phyloP scores from a whole-genome alignment of 495 filamentous ascomycete genomes.

The Penicillium manginii region DNA sequence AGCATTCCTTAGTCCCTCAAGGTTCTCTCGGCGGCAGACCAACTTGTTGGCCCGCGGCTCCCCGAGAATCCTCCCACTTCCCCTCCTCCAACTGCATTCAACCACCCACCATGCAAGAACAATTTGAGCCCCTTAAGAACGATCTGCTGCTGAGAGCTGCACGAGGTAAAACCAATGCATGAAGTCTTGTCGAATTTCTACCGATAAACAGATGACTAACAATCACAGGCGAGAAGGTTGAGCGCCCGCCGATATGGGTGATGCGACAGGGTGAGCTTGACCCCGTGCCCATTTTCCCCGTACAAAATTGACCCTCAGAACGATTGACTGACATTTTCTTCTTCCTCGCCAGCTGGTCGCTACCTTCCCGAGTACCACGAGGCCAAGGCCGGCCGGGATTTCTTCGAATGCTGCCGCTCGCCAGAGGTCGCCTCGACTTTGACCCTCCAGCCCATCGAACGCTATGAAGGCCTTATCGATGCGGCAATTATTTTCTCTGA shows the following conservation, averaged over 20 bases:
- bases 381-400: conserved; percentile 85
- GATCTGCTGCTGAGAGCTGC: conserved; percentile 88
- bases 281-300: neutral
- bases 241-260: conserved; percentile 94
- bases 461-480: conserved; percentile 87
- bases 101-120: conserved; percentile 56
- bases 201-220: conserved; percentile 17
- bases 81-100: conserved; percentile 33
- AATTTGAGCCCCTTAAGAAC: conserved; percentile 84
- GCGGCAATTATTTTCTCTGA: conserved; percentile 99
- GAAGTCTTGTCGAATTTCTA: neutral
- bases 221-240: conserved; percentile 78
- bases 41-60: conserved; percentile 20
- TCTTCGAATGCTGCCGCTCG: conserved; percentile 94
- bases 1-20: conserved; percentile 9
- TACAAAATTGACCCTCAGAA: neutral
- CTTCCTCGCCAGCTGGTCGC: conserved; percentile 70
- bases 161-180: conserved; percentile 61
- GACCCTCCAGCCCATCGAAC: conserved; percentile 92
- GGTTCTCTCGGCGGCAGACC: conserved; percentile 12
- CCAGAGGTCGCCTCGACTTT: conserved; percentile 90
- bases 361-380: conserved; percentile 98
- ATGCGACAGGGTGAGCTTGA: conserved; percentile 86
- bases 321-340: conserved; percentile 9
- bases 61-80: conserved; percentile 29